These are phyloP conservation scores for Cordyceps pruinosa DNA, from an alignment of 2,329 filamentous ascomycete species.

Conservation along the genomic window DNA sequence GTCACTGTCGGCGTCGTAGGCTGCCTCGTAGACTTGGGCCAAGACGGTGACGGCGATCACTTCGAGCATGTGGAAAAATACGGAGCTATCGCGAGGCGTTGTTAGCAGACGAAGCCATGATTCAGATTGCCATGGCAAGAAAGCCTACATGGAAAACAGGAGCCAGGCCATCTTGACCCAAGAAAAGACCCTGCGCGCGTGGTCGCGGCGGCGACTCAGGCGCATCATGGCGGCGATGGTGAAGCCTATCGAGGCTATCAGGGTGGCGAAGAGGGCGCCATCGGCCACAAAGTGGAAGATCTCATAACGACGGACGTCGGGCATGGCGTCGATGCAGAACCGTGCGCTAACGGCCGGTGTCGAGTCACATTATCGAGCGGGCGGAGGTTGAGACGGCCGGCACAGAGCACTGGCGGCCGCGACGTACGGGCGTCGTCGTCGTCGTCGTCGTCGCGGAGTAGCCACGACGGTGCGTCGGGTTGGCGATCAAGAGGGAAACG, in stretches of 20 bases:
- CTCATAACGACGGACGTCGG: constrained; percentile 1
- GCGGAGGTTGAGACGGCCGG: not conserved
- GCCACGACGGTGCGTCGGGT: no score
- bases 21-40: not conserved
- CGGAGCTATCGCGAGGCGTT: not conserved
- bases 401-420: not conserved
- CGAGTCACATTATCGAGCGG: constrained; percentile 6
- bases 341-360: constrained; percentile 4
- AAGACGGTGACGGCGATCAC: not conserved
- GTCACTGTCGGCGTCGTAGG: not conserved
- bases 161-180: constrained; percentile 12
- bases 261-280: not conserved
- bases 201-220: constrained; percentile 9
- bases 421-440: not conserved
- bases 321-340: constrained; percentile 8
- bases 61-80: not conserved
- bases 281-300: constrained; percentile 10
- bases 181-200: constrained; percentile 10
- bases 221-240: constrained; percentile 4
- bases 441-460: no score
- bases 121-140: not conserved
- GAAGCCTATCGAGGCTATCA: constrained; percentile 8
- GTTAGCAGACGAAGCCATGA: not conserved
- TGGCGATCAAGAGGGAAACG: no score
- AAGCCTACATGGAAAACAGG: constrained; percentile 1